Base-by-base conservation (phyloP, 2,329 filamentous ascomycete genomes). In the Claviceps lovelessii region DNA sequence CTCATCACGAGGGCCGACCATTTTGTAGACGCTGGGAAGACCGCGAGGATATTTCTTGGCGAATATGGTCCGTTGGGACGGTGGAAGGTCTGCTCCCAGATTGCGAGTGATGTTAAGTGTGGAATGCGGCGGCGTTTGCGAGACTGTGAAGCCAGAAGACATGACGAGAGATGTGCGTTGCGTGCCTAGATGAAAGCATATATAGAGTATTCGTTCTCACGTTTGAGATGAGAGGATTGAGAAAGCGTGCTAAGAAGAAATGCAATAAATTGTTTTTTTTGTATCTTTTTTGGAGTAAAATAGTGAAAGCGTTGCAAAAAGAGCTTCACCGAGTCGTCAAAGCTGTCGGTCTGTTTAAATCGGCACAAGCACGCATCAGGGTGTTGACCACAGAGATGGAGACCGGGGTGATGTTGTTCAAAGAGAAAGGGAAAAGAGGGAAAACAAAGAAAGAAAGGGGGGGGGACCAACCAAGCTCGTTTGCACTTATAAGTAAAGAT, bases 21-120 rank as follows among this genome's bases (percentile, higher is more conserved):
- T 68, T 45, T 62, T 65, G 61, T 72, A 72, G 28, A 59, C 51
- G 15, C 59, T 51, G 0, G 69, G 70, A 5, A 72, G 54, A 8
- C 69, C 70, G 54, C 63, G 64, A 3, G 70, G 70, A 29, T 72
- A 73, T 51, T 64, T 63, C 15, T 63, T 59, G 1, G 56, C 56
- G 51, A 69, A 70, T 7, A 56, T 55, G 17, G 58, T 60, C 31
- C 60, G 61, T 45, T 64, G 52, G n/a, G 58, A 62, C 2, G 56
- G 48, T 19, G 64, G 61, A 3, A 61, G 63, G 35, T 62, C 56
- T 29, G 58, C 52, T 19, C 61, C 63, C n/a, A 60, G 47, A 11
- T 62, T 56, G 33, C 64, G 58, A 28, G 59, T 54, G 23, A 63
- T 47, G 17, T 59, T 50, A n/a, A 23, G 48, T 6, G 31, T 3